Conservation (phyloP, 129 eudicot genomes). For the Flaveria bidentis region DNA sequence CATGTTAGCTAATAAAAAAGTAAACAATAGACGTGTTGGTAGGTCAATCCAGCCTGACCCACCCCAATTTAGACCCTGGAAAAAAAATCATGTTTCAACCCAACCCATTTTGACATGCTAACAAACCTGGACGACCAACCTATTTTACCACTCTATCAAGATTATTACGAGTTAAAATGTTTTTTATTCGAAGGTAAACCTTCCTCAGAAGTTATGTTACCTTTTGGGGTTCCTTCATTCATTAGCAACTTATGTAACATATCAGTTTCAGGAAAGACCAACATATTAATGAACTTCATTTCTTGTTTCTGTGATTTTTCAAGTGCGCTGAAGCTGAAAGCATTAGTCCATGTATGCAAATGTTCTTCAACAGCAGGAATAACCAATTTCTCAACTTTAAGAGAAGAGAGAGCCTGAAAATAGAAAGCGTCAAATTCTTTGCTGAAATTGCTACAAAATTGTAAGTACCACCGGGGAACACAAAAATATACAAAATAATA, state of each 20-base stretch:
- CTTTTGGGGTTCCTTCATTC: conserved; percentile 40
- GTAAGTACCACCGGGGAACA: neutral
- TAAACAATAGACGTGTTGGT: neutral
- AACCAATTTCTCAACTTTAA: conserved; percentile 69
- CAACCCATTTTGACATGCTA: neutral
- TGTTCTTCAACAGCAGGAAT: conserved; percentile 92
- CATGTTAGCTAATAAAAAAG: neutral
- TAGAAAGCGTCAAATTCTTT: neutral
- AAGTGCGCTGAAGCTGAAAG: conserved; percentile 58
- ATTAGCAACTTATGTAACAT: conserved; percentile 64
- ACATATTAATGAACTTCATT: conserved; percentile 66
- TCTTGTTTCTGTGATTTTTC: conserved; percentile 56
- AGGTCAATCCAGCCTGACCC: neutral
- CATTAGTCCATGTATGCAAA: conserved; percentile 75
- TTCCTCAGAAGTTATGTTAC: conserved; percentile 34
- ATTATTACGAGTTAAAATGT: neutral
- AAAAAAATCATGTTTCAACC: neutral
- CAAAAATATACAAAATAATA: neutral
- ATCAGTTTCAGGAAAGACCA: conserved; percentile 92
- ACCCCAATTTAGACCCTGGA: neutral
- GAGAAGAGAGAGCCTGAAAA: conserved; percentile 64
- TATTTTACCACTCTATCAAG: conserved; percentile 12
- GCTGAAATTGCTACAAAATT: conserved; percentile 6
- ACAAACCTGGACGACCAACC: neutral
- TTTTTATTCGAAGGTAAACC: conserved; percentile 18